Evolutionary conservation across 306 rosid genomes (phyloP).

Genomic region (Sicyos baderoa): DNA sequence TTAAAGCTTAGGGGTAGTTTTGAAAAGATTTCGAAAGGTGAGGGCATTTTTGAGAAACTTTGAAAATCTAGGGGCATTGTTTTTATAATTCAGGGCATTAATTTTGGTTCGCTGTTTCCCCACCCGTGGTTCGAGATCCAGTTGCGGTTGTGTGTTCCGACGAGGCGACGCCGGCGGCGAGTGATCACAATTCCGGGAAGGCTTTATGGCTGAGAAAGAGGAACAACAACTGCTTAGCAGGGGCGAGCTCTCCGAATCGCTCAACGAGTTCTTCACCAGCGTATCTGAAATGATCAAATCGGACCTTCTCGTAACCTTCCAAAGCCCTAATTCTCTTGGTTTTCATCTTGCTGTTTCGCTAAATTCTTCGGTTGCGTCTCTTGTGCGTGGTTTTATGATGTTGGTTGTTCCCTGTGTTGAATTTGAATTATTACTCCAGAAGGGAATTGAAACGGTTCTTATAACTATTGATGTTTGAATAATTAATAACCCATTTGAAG

Average conservation of each 20-base stretch:
- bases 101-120: no score
- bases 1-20: no score
- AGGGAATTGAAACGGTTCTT: background rate
- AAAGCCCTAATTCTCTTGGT: constrained; percentile 8
- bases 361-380: background rate
- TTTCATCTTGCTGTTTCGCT: background rate
- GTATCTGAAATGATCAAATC: constrained; percentile 73
- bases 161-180: constrained; percentile 4
- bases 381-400: background rate
- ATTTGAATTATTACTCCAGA: no score
- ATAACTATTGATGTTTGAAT: background rate
- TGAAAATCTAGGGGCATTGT: no score
- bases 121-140: background rate
- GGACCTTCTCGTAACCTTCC: constrained; percentile 60
- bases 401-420: background rate
- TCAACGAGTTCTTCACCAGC: constrained; percentile 57
- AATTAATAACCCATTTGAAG: background rate
- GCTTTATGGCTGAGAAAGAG: constrained; percentile 31
- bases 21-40: no score
- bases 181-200: background rate
- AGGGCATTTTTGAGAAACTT: no score
- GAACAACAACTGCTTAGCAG: constrained; percentile 12
- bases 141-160: background rate
- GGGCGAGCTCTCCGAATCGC: constrained; percentile 56
- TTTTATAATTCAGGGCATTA: no score